Base-by-base conservation (phyloP, 2,329 filamentous ascomycete species). In the Nigrospora oryzae region DNA sequence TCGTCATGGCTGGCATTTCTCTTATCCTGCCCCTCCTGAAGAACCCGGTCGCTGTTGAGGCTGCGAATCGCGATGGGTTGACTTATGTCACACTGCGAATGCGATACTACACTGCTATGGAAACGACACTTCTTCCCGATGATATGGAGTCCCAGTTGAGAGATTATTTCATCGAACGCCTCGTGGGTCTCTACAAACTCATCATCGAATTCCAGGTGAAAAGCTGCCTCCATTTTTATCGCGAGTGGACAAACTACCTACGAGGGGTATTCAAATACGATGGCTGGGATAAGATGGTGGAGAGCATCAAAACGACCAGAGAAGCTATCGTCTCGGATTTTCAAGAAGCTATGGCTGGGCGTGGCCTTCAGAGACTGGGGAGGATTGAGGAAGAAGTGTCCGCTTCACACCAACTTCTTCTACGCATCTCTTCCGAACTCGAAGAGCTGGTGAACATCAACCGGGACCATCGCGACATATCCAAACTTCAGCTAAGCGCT, bases 121-220 rank as follows among this genome's bases (percentile, higher is more conserved):
- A 65, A 65, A 46, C 38, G 42, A 6, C 36, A 56, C 7, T 38
- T 63, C 6, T 44, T 51, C 48, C 38, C 45, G 11, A 17, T 34
- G 30, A 42, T 38, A 10, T 44, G 16, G 42, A 36, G 8, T 8
- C 38, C 1, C 46, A 42, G 1, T 35, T 59, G 33, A 51, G 43
- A 37, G 23, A 4, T 5, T 50, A 58, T 36, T 39, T 51, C 14
- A 38, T 47, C 2, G 38, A 10, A 3, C 46, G 50, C 6, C 44
- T 63, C 15, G 43, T 58, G 2, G 45, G 52, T 1, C 55, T 67
- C 6, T 67, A 67, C 43, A 40, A 57, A 30, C 32, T 47, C 12
- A 59, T 67, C 33, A 51, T 66, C n/a, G 54, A 57, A 5, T 67
- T 66, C 33, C 63, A 66, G 41, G 38, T 65, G n/a, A 45, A 43